Evolutionary conservation across 495 filamentous ascomycete species (phyloP), one percentile per base, ranked within the genome.

Genomic region (Penicillium canescens): DNA sequence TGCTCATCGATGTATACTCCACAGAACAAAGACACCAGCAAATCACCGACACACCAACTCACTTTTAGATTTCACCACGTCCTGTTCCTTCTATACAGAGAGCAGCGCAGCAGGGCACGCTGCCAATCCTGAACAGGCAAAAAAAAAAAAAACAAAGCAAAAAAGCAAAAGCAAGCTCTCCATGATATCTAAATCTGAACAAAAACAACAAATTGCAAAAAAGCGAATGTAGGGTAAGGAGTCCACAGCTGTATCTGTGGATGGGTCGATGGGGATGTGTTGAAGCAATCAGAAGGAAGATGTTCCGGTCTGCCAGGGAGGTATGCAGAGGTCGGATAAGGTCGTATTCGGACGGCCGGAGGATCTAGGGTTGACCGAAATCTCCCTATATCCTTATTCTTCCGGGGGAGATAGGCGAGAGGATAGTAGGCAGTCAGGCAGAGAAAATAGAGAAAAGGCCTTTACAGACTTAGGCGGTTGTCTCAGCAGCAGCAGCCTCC

Each of bases 161-260:
- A 41, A 51, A 52, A 37, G 18, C 35, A 54, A 36, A 47, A 52
- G 76, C 78, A 47, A 88, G 80, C 62, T 89, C 89, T 60, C 75
- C 70, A 61, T 89, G 77, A 37, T 58, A 96, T 82, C 71, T 88
- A 91, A 49, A 78, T 78, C 24, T 91, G 78, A 75, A 93, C 89
- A 52, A 86, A 84, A 39, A 81, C 81, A 81, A 68, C 21, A 46
- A 21, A 42, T 44, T 20, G 26, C 39, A 39, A 45, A 56, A 49
- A 43, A 50, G 41, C 93, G 89, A 43, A 95, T 83, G 63, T 92
- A 36, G 35, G 50, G 45, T 21, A 60, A 52, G 39, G 45, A 56
- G 38, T 52, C 61, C 61, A 63, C 48, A 13, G 14, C n/a, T 9
- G 28, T 31, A 31, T 5, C 21, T 36, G 48, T 47, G 58, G 43